Conservation (phyloP, 306 rosid genomes). For the Mimosa bimucronata region DNA sequence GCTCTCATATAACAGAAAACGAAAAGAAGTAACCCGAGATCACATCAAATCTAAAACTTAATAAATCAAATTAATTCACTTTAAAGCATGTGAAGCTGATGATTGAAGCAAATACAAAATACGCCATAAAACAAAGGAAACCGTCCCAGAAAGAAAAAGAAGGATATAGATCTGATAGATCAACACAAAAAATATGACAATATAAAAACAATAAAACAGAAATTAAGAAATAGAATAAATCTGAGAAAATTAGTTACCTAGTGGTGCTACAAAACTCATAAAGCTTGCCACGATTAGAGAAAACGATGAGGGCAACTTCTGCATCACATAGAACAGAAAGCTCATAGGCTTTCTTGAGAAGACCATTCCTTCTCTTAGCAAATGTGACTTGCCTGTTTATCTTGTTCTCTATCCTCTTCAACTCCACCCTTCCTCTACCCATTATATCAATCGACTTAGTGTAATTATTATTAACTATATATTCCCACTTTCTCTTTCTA, state of each 20-base stretch:
- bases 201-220: not conserved
- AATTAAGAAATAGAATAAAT: not conserved
- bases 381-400: constrained; percentile 96
- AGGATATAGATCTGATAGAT: constrained; percentile 21
- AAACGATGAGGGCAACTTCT: constrained; percentile 91
- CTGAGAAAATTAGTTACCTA: constrained; percentile 44
- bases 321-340: constrained; percentile 92
- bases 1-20: not conserved
- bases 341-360: constrained; percentile 92
- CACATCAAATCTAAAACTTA: constrained; percentile 19
- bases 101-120: not conserved
- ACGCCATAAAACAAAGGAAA: not conserved
- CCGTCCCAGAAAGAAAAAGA: not conserved
- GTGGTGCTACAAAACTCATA: constrained; percentile 87
- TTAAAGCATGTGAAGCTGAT: not conserved
- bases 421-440: constrained; percentile 97
- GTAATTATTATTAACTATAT: not conserved
- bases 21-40: constrained; percentile 1
- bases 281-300: constrained; percentile 92
- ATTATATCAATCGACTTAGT: constrained; percentile 19
- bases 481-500: constrained; percentile 14
- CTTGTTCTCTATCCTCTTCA: constrained; percentile 97
- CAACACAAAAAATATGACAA: not conserved
- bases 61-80: not conserved
- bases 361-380: constrained; percentile 92